Base-by-base conservation (phyloP, 345 rosid species). In the Odontarrhena argentea region DNA sequence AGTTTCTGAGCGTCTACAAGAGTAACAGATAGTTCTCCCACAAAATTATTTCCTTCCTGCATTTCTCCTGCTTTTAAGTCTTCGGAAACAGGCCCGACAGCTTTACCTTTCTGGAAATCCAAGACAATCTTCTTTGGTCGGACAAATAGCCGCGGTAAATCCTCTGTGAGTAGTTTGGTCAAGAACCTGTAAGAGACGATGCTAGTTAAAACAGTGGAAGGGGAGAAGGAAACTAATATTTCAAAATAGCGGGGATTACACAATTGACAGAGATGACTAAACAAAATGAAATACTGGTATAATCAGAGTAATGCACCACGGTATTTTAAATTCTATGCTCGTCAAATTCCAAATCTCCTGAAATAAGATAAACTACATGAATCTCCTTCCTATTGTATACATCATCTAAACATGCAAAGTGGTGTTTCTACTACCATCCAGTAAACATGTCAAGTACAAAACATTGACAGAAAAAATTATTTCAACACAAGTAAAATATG, bases 121-220 rank as follows among this genome's bases (percentile, higher is more conserved):
- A 91, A 76, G 63, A 91, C 91, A 71, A 91, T 88, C 85, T 86
- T 91, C 80, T 88, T 88, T 57, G 97, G 97, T 52, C 93, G 93
- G 64, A 88, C 96, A 74, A 91, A 91, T 59, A 88, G 60, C 63
- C 73, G 83, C 60, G 97, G 97, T 83, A 91, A 77, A 80, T 91
- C 96, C 81, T 69, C 86, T 3, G 96, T 91, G 28, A 88, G 88
- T 65, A 88, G 93, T 72, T 88, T 88, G 24, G 65, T 88, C 82
- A 91, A 83, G 80, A 91, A 88, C 96, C 96, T 91, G 63, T 41
- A 46, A 41, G 46, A 65, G 60, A 37, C 25, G 37, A 45, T 70
- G 28, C 48, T 12, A 61, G 48, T 34, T 59, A 42, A 26, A n/a
- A 25, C 7, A n/a, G 26, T 22, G 26, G 25, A 36, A 53, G 47